phyloP scores from a whole-genome alignment of 2,329 filamentous ascomycete species.

The Cladosporium sp. region DNA sequence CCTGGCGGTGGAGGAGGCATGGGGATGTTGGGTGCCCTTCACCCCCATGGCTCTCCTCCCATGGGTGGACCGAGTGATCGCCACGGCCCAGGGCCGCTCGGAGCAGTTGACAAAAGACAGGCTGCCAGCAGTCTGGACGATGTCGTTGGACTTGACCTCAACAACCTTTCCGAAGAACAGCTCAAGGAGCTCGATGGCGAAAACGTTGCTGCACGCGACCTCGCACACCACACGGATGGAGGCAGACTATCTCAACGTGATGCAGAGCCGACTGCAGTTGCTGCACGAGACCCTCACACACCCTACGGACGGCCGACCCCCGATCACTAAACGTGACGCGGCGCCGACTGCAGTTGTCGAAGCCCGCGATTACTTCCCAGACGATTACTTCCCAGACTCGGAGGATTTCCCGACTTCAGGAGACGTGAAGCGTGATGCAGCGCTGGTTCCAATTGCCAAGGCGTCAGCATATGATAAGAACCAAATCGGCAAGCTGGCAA shows the following conservation, averaged over 20 bases:
- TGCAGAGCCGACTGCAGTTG: too few species aligned
- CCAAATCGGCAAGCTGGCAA: too few species aligned
- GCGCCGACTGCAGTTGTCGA: too few species aligned
- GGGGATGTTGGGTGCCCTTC: not conserved
- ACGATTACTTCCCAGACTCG: too few species aligned
- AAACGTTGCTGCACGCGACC: not conserved
- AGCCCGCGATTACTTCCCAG: too few species aligned
- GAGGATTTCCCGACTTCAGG: too few species aligned
- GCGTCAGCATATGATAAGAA: too few species aligned
- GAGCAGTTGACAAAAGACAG: not conserved
- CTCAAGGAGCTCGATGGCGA: slow-evolving; percentile 6
- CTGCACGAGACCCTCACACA: too few species aligned
- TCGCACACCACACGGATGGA: too few species aligned
- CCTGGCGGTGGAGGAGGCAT: not conserved
- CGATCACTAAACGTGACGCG: not conserved
- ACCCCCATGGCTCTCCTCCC: not conserved
- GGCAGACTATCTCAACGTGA: not conserved
- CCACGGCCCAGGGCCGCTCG: not conserved
- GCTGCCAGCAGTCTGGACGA: not conserved
- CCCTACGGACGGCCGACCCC: too few species aligned
- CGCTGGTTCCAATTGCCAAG: too few species aligned
- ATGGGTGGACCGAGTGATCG: not conserved
- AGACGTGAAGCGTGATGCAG: too few species aligned
- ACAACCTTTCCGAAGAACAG: not conserved
- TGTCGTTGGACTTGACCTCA: not conserved